These are phyloP conservation scores for Tetracladium maxilliforme DNA, from an alignment of 2,329 filamentous ascomycete species.

Conservation along the genomic window DNA sequence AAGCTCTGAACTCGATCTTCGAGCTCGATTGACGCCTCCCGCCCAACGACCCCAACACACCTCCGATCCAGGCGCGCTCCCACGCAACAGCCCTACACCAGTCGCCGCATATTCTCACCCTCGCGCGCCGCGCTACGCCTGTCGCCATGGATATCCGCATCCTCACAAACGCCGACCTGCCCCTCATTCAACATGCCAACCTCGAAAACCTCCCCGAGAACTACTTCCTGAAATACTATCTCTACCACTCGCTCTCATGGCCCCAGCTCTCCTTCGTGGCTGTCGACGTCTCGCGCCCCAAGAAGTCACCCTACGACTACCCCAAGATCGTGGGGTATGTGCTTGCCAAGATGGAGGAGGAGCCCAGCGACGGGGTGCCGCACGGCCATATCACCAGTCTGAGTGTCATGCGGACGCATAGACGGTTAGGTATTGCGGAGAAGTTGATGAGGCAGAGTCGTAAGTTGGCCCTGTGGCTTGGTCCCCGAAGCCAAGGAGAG, in stretches of 20 bases:
- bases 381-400: constrained; percentile 95
- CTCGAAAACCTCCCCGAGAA: constrained; percentile 98
- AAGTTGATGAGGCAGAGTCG: constrained; percentile 95
- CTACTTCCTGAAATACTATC: constrained; percentile 99
- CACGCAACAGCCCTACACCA: neutral
- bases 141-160: constrained; percentile 77
- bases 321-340: constrained; percentile 98
- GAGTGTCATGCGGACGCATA: constrained; percentile 91
- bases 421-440: constrained; percentile 82
- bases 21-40: too few species aligned
- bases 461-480: constrained; percentile 30
- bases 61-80: constrained; percentile 1
- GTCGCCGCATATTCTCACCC: neutral
- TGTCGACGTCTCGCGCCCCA: constrained; percentile 74
- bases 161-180: constrained; percentile 69
- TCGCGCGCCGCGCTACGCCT: constrained; percentile 6
- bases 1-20: too few species aligned
- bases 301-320: constrained; percentile 68
- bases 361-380: constrained; percentile 75
- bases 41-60: too few species aligned
- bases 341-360: constrained; percentile 99
- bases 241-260: constrained; percentile 98
- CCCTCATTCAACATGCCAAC: constrained; percentile 93
- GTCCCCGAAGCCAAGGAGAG: neutral
- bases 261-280: constrained; percentile 94